Percentiles rank a stretch among this genome's conserved stretches.
These are phyloP conservation scores for Monilinia fructicola DNA, from an alignment of 2,329 filamentous ascomycete genomes.

Conservation along the genomic window DNA sequence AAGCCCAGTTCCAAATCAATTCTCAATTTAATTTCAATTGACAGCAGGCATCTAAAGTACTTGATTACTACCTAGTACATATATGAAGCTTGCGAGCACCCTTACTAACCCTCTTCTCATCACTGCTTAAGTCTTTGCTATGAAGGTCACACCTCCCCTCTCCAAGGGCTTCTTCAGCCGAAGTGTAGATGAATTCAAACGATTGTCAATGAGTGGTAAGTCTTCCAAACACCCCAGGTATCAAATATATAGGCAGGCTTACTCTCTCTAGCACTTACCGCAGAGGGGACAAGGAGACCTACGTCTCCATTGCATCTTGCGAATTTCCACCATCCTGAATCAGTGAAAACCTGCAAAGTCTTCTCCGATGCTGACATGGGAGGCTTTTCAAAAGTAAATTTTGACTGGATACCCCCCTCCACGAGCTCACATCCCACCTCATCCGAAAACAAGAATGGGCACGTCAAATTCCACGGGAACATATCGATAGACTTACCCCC, in stretches of 20 bases:
- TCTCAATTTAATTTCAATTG: background rate
- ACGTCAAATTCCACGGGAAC: conserved; percentile 79
- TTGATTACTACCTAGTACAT: background rate
- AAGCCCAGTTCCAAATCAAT: background rate
- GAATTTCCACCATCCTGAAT: conserved; percentile 55
- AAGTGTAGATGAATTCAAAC: conserved; percentile 60
- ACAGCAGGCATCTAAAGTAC: background rate
- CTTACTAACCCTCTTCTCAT: background rate
- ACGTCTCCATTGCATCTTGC: conserved; percentile 64
- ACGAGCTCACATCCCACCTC: conserved; percentile 30
- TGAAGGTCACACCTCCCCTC: conserved; percentile 50
- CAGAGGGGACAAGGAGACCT: conserved; percentile 67
- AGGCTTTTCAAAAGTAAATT: conserved; percentile 72
- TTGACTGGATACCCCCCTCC: conserved; percentile 52
- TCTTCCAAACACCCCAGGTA: background rate
- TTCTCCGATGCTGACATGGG: conserved; percentile 88
- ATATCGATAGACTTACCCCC: conserved; percentile 84
- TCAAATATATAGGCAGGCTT: conserved; percentile 25
- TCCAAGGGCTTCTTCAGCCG: conserved; percentile 57
- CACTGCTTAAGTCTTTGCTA: conserved; percentile 35
- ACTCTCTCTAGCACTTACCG: conserved; percentile 56
- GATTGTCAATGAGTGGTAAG: conserved; percentile 56
- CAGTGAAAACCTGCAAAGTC: conserved; percentile 61
- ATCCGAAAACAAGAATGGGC: conserved; percentile 47
- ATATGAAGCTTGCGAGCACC: background rate